Base-by-base conservation (phyloP, 2,329 filamentous ascomycete genomes). In the Sporothrix globosa region DNA sequence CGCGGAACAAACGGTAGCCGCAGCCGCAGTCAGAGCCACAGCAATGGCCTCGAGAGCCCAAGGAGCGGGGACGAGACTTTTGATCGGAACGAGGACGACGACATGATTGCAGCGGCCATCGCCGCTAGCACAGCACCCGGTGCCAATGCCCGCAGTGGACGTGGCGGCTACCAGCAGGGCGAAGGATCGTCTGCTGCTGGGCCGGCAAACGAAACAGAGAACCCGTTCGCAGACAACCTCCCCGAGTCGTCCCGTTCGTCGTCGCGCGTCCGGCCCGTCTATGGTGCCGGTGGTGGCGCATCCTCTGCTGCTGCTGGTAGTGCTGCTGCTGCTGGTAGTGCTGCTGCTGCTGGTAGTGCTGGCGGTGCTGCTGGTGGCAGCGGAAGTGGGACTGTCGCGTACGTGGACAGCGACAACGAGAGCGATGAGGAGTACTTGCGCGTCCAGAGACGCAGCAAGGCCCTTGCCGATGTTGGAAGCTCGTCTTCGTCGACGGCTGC, bases 61-160 rank as follows among this genome's bases (percentile, higher is more conserved):
- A 19, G 44, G 13, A 65, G 41, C 13, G 61, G 27, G 6, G 63
- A 66, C 41, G 30, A 65, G 53, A 1, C 46, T n/a, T 66, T 44
- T 21, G 44, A 30, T 19, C 67, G 60, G 21, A 70, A 70, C 52
- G 58, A 69, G 14, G 71, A 73, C 34, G 71, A 71, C 24, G 67
- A 73, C 11, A 71, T 74, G 71, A 72, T 72, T 46, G 72, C 73
- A 0, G 72, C 72, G 0, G 73, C 73, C 9, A 72, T 74, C 19
- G 73, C 73, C 2, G 73, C 73, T 6, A 74, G 73, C 67, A 71
- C 69, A 13, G 73, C 73, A 0, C 67, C 70, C 0, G 70, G 71
- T 4, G 66, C 68, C 2, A 61, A 66, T 24, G n/a, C 39, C 14
- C 73, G 71, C 5, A 53, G 60, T 10, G 52, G 53, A 3, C 39